Conservation (phyloP, 2,329 filamentous ascomycete genomes). For the Fusarium guadeloupense region DNA sequence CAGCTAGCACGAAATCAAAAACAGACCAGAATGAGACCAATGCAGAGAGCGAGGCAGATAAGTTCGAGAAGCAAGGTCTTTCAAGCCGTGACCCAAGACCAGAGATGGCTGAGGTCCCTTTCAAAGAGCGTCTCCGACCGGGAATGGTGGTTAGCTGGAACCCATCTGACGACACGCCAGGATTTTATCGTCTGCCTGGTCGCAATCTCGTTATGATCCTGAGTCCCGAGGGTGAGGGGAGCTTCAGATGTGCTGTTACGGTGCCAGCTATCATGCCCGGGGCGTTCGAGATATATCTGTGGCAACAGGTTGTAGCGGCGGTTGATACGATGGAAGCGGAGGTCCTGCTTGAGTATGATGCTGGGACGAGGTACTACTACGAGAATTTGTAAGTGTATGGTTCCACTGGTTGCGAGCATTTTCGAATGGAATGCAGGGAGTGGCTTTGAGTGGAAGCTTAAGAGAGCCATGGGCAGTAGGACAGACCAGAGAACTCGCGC, state of each 20-base stretch:
- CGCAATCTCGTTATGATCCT: slow-evolving; percentile 49
- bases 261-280: slow-evolving; percentile 47
- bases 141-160: slow-evolving; percentile 54
- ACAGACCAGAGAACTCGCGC: too few relatives aligned
- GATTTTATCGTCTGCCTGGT: slow-evolving; percentile 22
- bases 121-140: slow-evolving; percentile 52
- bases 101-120: slow-evolving; percentile 41
- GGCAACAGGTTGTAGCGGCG: slow-evolving; percentile 49
- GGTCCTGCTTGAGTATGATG: slow-evolving; percentile 56
- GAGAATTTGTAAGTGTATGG: slow-evolving; percentile 33
- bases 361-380: slow-evolving; percentile 55
- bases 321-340: slow-evolving; percentile 52
- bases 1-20: slow-evolving; percentile 6
- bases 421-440: too few relatives aligned
- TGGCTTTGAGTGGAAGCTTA: background rate
- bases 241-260: slow-evolving; percentile 52
- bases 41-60: background rate
- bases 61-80: slow-evolving; percentile 2
- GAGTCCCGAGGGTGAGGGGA: slow-evolving; percentile 36
- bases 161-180: slow-evolving; percentile 21
- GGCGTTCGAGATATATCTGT: slow-evolving; percentile 53
- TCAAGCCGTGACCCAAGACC: slow-evolving; percentile 47
- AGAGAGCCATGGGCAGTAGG: background rate
- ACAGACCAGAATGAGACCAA: background rate
- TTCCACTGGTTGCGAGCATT: too few relatives aligned